Base-by-base conservation (phyloP, 768 basidiomycete species). In the Leccinum subgranulosum region DNA sequence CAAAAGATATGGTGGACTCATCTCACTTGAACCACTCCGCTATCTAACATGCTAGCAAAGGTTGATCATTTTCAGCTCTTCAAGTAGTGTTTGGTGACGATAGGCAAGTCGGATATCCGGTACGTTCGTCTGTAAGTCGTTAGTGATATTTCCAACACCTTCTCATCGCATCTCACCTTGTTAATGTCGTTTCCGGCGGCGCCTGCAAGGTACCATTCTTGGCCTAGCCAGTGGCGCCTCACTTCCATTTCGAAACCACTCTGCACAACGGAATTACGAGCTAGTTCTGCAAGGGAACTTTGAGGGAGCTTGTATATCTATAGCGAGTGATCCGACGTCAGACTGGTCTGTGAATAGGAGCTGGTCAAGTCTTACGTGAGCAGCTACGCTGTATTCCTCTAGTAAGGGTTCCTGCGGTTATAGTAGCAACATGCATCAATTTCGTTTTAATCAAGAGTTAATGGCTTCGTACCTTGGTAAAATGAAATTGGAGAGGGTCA, bases 191-290 rank as follows among this genome's bases (percentile, higher is more conserved):
- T 99, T 3, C 97, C 97, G 6, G 86, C 85, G 1, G 91, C 87
- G 19, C 97, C 97, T 3, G 93, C 90, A 8, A 94, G 79, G 73
- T 94, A 98, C 93, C 94, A 99, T 55, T 88, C 76, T 62, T 90
- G 84, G 1, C 97, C 97, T 3, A 99, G 78, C 94, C 94, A 95
- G 70, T 92, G 94, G 10, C 92, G 87, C 76, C 98, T 98, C 66
- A 98, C 72, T 70, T 96, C 90, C 94, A 98, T 98, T 75, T 99
- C 97, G 70, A 98, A 98, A 1, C 97, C 97, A 66, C 92, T 94
- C 70, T 98, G 97, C 48, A 90, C 79, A 31, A 98, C 97, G 0
- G 94, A 96, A 75, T 99, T 99, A 45, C 97, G 86, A n/a, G 97
- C 97, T 11, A 99, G 82, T 73, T 99, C 97, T 12, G 95, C 97